These are phyloP conservation scores for Corynascus novoguineensis DNA, from an alignment of 495 filamentous ascomycete species.

Conservation along the genomic window DNA sequence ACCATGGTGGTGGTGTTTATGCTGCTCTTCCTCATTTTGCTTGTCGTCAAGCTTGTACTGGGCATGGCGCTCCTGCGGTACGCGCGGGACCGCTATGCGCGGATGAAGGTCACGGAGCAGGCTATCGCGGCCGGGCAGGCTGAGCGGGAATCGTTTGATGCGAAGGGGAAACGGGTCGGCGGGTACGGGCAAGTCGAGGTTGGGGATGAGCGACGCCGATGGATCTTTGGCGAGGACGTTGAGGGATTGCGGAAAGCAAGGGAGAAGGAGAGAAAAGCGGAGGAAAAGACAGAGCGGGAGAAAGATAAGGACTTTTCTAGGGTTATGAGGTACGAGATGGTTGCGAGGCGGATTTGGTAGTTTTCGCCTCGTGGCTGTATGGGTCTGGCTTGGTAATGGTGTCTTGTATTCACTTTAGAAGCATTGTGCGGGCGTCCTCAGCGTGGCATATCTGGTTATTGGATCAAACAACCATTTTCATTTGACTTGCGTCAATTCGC, in stretches of 20 bases:
- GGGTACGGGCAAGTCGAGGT: conserved; percentile 82
- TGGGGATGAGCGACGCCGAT: conserved; percentile 75
- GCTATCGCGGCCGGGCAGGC: conserved; percentile 41
- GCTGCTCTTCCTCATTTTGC: conserved; percentile 66
- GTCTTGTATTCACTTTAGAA: not conserved
- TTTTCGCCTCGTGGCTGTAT: no score
- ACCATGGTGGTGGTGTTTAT: conserved; percentile 78
- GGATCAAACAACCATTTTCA: not conserved
- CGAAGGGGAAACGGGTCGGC: conserved; percentile 67
- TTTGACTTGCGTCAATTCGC: not conserved
- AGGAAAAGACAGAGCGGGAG: conserved; percentile 54
- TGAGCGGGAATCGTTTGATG: conserved; percentile 53
- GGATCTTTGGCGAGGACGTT: conserved; percentile 82
- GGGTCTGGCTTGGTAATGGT: not conserved
- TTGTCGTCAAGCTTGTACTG: conserved; percentile 76
- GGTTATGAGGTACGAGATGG: conserved; percentile 85
- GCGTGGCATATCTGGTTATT: not conserved
- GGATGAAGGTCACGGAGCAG: conserved; percentile 69
- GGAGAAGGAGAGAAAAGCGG: conserved; percentile 57
- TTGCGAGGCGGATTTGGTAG: conserved; percentile 46
- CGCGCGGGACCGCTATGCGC: conserved; percentile 67
- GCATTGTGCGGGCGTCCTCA: conserved; percentile 7
- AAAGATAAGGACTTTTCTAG: conserved; percentile 50
- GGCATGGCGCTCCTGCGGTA: conserved; percentile 76
- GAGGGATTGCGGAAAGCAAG: conserved; percentile 61